Conservation (phyloP, 2,329 filamentous ascomycete genomes). For the Hypoxylon sp. region DNA sequence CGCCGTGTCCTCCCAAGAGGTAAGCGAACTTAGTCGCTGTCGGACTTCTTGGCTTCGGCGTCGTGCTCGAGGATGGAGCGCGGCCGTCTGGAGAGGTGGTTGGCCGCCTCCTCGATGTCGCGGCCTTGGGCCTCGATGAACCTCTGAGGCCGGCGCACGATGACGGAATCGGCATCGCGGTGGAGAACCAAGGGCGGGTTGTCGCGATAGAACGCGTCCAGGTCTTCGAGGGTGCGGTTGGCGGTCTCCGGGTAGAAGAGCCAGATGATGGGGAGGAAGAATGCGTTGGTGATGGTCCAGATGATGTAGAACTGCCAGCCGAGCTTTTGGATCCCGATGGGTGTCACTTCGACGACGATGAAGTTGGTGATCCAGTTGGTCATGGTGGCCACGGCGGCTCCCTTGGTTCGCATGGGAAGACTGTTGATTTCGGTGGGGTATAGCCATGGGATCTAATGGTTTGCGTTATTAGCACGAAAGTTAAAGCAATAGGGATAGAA, state of each 20-base stretch:
- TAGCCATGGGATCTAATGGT: slow-evolving; percentile 53
- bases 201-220: slow-evolving; percentile 43
- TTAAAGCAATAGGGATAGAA: no score
- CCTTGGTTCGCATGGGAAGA: slow-evolving; percentile 51
- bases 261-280: slow-evolving; percentile 54
- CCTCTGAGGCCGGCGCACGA: slow-evolving; percentile 29
- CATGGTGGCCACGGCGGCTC: slow-evolving; percentile 49
- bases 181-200: slow-evolving; percentile 40
- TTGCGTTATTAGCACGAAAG: no score
- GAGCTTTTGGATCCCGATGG: slow-evolving; percentile 49
- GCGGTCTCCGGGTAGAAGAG: slow-evolving; percentile 56
- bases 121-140: slow-evolving; percentile 33
- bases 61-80: slow-evolving; percentile 30
- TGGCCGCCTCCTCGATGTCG: slow-evolving; percentile 37
- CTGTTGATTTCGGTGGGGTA: slow-evolving; percentile 53
- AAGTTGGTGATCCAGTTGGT: slow-evolving; percentile 50
- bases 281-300: slow-evolving; percentile 56
- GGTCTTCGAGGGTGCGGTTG: slow-evolving; percentile 38
- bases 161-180: slow-evolving; percentile 38
- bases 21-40: no score
- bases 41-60: slow-evolving; percentile 16
- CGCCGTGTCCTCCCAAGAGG: no score
- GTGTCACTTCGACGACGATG: slow-evolving; percentile 45
- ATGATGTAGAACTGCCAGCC: slow-evolving; percentile 61
- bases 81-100: slow-evolving; percentile 29